A percentile compares a stretch with the other conserved stretches of the same genome.
Conservation (phyloP, 2,329 filamentous ascomycete genomes). For the Clonostachys chloroleuca region DNA sequence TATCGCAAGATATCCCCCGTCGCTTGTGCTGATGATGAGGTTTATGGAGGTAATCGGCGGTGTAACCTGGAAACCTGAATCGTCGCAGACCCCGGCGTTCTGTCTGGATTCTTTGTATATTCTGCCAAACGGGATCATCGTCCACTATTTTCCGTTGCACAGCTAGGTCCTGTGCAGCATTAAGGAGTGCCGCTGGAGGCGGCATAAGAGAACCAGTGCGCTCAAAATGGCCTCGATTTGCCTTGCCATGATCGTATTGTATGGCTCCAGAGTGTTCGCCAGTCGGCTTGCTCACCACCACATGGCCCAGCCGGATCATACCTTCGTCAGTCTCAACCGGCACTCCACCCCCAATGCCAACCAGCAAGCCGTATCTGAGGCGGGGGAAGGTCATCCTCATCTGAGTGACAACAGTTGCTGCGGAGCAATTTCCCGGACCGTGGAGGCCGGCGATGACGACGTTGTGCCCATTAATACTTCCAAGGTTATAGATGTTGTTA, state of each 20-base stretch:
- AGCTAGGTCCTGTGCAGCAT: conserved; percentile 6
- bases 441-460: conserved; percentile 23
- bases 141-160: background rate
- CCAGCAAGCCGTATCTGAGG: conserved; percentile 10
- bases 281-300: conserved; percentile 11
- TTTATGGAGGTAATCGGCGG: conserved; percentile 5
- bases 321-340: conserved; percentile 8
- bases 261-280: conserved; percentile 8
- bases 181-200: conserved; percentile 7
- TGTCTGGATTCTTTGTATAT: conserved; percentile 4
- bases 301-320: conserved; percentile 12
- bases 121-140: conserved; percentile 4
- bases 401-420: conserved; percentile 20
- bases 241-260: conserved; percentile 12
- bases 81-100: background rate
- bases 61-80: conserved; percentile 4
- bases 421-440: conserved; percentile 18
- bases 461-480: conserved; percentile 20
- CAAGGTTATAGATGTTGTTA: conserved; percentile 17
- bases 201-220: conserved; percentile 6
- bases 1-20: conserved; percentile 3
- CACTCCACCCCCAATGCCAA: conserved; percentile 14
- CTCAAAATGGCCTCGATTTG: conserved; percentile 6
- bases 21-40: conserved; percentile 3
- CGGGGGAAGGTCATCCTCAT: conserved; percentile 25